A percentile compares a stretch with the other conserved stretches of the same genome.
Conservation (phyloP, 2,329 filamentous ascomycete genomes). For the Penicillium sp. region DNA sequence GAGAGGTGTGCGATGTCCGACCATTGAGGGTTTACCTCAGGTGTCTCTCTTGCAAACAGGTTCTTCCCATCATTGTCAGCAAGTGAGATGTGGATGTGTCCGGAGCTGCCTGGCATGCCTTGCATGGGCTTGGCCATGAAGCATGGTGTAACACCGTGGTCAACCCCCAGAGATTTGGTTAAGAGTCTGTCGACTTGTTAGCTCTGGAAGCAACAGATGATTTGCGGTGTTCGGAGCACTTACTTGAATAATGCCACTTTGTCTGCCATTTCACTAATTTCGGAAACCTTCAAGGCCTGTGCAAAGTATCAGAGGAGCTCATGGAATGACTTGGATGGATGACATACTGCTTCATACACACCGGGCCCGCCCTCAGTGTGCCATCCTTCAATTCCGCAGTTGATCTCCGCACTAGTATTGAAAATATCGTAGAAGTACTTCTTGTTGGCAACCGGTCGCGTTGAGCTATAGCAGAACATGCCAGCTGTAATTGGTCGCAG, state of each 20-base stretch:
- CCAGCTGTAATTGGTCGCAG: conserved; percentile 82
- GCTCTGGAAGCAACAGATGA: background rate
- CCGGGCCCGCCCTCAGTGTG: conserved; percentile 90
- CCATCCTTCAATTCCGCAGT: conserved; percentile 83
- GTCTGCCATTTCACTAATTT: conserved; percentile 85
- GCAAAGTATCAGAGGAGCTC: background rate
- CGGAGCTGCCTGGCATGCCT: conserved; percentile 86
- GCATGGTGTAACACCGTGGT: conserved; percentile 86
- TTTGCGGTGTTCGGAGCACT: conserved; percentile 16
- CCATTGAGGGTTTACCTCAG: conserved; percentile 69
- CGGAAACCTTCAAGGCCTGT: conserved; percentile 76
- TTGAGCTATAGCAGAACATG: conserved; percentile 92
- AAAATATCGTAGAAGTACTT: conserved; percentile 88
- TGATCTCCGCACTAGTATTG: conserved; percentile 72
- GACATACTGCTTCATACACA: conserved; percentile 79
- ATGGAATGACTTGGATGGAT: background rate
- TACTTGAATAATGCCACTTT: conserved; percentile 85
- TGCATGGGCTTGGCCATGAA: conserved; percentile 97
- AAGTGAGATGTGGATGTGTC: conserved; percentile 89
- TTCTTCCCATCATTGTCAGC: conserved; percentile 76
- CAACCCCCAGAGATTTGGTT: conserved; percentile 80
- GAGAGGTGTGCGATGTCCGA: conserved; percentile 75
- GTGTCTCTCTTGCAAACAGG: conserved; percentile 69
- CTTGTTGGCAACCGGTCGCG: conserved; percentile 79
- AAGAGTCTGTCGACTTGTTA: conserved; percentile 56